A percentile compares a stretch with the other conserved stretches of the same genome.
These are phyloP conservation scores for Clonostachys rosea DNA, from an alignment of 2,329 filamentous ascomycete genomes.

Conservation along the genomic window DNA sequence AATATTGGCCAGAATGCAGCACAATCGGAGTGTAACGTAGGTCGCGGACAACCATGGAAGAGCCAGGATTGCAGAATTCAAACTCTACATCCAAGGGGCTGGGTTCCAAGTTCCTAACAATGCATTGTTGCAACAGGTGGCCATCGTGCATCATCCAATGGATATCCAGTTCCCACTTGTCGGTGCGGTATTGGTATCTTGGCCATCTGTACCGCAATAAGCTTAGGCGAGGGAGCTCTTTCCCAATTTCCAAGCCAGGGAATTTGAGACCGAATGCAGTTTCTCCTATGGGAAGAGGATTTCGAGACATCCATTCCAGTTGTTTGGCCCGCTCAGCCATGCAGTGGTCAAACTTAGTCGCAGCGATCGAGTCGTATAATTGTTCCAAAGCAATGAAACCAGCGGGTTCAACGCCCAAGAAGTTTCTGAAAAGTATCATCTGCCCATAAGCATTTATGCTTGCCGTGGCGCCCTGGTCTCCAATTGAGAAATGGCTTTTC, in stretches of 20 bases:
- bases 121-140: no score
- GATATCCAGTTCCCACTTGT: no score
- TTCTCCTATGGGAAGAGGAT: neutral
- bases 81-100: no score
- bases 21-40: no score
- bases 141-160: no score
- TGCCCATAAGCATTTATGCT: neutral
- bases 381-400: neutral
- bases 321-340: neutral
- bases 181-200: no score
- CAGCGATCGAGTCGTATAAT: neutral
- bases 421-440: neutral
- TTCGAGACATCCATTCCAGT: no score
- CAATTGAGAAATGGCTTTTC: neutral
- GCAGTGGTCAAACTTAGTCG: neutral
- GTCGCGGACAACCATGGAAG: no score
- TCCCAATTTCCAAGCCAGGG: neutral
- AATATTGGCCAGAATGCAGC: no score
- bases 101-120: no score
- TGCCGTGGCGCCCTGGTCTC: neutral
- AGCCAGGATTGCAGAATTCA: no score
- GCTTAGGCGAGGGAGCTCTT: neutral
- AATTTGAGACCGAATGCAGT: neutral
- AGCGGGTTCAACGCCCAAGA: neutral
- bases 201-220: no score